Evolutionary conservation across 768 basidiomycete genomes (phyloP), one percentile per base, ranked within the genome.

Genomic region (Amanita inopinata): DNA sequence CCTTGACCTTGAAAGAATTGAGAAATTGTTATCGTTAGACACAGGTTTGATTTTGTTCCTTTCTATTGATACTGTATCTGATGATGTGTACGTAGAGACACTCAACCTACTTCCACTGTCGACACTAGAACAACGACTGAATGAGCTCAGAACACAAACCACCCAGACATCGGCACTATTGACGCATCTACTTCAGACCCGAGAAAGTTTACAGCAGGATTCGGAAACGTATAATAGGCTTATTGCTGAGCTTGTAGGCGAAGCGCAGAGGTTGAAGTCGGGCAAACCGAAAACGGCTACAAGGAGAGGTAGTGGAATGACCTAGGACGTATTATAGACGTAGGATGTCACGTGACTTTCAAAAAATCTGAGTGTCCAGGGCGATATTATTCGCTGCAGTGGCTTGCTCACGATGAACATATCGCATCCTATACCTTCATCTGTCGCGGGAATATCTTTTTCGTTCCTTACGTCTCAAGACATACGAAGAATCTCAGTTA

Each of bases 341-440:
- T 9, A 9, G 9, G 23, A 33, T 45, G 37, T 17, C 43, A 45
- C 35, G 37, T 45, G 35, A 36, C 25, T 17, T 10, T 5, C 34
- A 14, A 15, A 36, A 42, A 47, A 25, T 22, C 23, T 17, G 23
- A n/a, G 10, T 9, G 6, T 19, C n/a, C 30, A 20, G 5, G 32
- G 17, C 11, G 23, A n/a, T 15, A 24, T 34, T 10, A 25, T 18
- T 18, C 2, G 38, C n/a, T 22, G 38, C 44, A 36, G 52, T n/a
- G n/a, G n/a, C n/a, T n/a, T n/a, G n/a, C n/a, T n/a, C n/a, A n/a
- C 45, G 43, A 90, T 97, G 94, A 93, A 99, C 62, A 86, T 94
- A 63, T 73, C 91, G 3, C 76, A 85, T 52, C 83, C 93, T 9
- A 61, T 98, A 32, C 83, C 90, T n/a, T 83, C 91, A 0, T 77